Evolutionary conservation across 2,329 filamentous ascomycete genomes (phyloP), one percentile per base, ranked within the genome.

Genomic region (Colletotrichum kahawae): DNA sequence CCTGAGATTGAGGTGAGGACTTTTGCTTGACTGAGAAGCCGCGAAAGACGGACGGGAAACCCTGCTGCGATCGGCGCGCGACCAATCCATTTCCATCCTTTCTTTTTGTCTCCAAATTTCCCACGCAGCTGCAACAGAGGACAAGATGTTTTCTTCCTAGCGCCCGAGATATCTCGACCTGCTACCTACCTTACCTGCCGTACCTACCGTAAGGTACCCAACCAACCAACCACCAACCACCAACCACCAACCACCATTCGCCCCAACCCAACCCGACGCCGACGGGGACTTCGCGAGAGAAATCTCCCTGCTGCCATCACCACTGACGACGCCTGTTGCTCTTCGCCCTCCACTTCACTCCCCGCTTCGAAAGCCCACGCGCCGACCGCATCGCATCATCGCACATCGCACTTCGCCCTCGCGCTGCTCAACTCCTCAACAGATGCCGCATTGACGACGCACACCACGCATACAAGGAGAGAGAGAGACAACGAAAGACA

Each of bases 61-160:
- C 60, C 60, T 36, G 60, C 60, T 71, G 54, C 63, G 69, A 75
- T 75, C 64, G 63, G 70, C 70, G 69, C 63, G 73, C 73, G 29
- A 73, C 73, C 73, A 75, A 75, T 72, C 68, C 70, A 72, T 75
- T 72, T 72, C 36, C 69, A 68, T 68, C 63, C 56, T 75, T 65
- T 68, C 64, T 68, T 73, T 75, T 73, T 51, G 69, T 67, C 57
- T 75, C 69, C 70, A 75, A 73, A 75, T 73, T 72, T 73, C 73
- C 73, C 57, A 67, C 72, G 62, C 54, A 56, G 63, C 69, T 43
- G 56, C 69, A 51, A 67, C 72, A 43, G 69, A 75, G 73, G 73
- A 75, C 73, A 75, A 68, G 63, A 75, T 75, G 73, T 72, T 75
- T 75, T 75, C 70, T 75, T 75, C 34, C 69, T 68, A 51, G 43